Base-by-base conservation (phyloP, 2,329 filamentous ascomycete genomes). In the Penicillium sp. region DNA sequence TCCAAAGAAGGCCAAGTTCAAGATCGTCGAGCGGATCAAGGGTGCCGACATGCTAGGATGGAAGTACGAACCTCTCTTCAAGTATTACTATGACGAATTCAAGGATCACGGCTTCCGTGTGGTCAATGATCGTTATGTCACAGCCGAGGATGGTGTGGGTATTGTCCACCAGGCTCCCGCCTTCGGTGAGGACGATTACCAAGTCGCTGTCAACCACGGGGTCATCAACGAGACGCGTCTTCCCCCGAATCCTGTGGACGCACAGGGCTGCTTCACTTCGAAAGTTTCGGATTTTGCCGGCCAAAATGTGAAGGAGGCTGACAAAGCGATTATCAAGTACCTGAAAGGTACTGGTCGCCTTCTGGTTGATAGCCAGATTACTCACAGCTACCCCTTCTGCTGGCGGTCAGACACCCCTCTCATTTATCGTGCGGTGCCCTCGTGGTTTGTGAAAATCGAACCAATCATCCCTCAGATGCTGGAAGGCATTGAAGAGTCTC, bases 101-200 rank as follows among this genome's bases (percentile, higher is more conserved):
- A 88, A 91, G 70, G 87, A 94, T 48, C 69, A 82, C 51, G 89
- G 82, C 4, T 96, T 95, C 77, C 81, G 78, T 59, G 86, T 96
- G 4, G 66, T 95, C 54, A 90, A 87, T 57, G 91, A 86, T 34
- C 82, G 78, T 5, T 96, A 96, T 63, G 90, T 96, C 49, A 93
- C 88, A 26, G 83, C 86, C 28, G 90, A 93, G 51, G 90, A 88
- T 62, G 91, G 91, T 82, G 88, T 89, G 32, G 91, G 91, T 63
- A 86, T 97, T 53, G 91, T 97, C 39, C 91, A 97, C 69, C 90
- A 96, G 69, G 81, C 91, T 4, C 91, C 91, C 2, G 89, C 90
- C 1, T 96, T 91, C 64, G 91, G 91, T 79, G 88, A 96, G 71
- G 91, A 96, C 56, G 91, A 97, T 84, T 96, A 95, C 75, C 85